A percentile compares a stretch with the other conserved stretches of the same genome.
Conservation (phyloP, 202 grass and related monocot species). For the Cymbopogon flexuosus region DNA sequence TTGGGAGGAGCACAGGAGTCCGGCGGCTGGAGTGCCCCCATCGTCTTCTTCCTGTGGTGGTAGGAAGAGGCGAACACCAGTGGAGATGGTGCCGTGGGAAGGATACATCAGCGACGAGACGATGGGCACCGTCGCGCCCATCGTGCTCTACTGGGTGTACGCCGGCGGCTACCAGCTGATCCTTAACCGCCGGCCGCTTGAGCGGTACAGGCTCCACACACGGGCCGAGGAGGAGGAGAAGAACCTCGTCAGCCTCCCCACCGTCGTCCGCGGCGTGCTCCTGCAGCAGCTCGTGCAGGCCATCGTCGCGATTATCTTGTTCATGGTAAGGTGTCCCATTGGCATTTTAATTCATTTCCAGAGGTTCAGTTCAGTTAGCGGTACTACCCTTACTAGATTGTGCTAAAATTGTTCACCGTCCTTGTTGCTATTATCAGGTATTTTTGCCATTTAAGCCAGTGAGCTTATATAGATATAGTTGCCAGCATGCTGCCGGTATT, state of each 20-base stretch:
- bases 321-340: constrained; percentile 54
- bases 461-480: neutral
- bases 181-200: constrained; percentile 54
- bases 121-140: constrained; percentile 89
- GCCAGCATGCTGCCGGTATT: neutral
- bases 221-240: constrained; percentile 67
- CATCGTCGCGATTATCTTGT: constrained; percentile 67
- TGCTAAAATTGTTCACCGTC: neutral
- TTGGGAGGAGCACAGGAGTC: neutral
- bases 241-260: constrained; percentile 60
- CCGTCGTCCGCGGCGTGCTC: constrained; percentile 71
- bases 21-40: neutral
- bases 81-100: constrained; percentile 78
- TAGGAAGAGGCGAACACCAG: neutral
- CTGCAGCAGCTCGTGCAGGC: constrained; percentile 84
- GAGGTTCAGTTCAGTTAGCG: neutral
- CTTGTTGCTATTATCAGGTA: neutral
- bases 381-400: neutral
- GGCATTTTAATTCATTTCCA: neutral
- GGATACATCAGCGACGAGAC: constrained; percentile 82
- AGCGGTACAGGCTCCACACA: constrained; percentile 78
- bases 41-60: neutral
- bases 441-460: neutral
- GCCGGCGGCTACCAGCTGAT: constrained; percentile 72
- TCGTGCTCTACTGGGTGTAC: constrained; percentile 87